Conservation (phyloP, 257 asterid genomes). For the Linaria vulgaris region DNA sequence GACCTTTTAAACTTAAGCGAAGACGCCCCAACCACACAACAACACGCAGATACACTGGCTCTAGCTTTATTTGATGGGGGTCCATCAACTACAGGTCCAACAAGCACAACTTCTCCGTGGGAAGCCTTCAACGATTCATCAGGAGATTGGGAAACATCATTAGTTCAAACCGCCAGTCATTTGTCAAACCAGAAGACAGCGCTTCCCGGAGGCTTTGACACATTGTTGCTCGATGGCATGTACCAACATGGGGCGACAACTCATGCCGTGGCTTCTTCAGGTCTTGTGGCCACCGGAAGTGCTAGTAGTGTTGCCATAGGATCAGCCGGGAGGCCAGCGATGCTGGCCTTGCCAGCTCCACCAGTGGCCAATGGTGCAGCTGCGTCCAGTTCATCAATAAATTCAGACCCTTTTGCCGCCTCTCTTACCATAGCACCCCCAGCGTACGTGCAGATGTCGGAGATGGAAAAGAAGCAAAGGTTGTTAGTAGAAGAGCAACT, state of each 20-base stretch:
- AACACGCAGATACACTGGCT: slow-evolving; percentile 66
- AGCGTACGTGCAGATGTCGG: slow-evolving; percentile 87
- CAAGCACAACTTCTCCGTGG: slow-evolving; percentile 58
- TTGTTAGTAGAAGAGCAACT: slow-evolving; percentile 70
- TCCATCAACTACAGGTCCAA: slow-evolving; percentile 32
- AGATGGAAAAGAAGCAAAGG: slow-evolving; percentile 84
- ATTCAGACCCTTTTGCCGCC: slow-evolving; percentile 67
- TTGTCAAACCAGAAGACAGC: slow-evolving; percentile 65
- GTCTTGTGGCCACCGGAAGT: slow-evolving; percentile 72
- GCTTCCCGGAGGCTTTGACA: slow-evolving; percentile 69
- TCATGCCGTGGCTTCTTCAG: slow-evolving; percentile 64
- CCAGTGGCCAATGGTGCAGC: slow-evolving; percentile 46
- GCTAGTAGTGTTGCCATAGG: slow-evolving; percentile 88
- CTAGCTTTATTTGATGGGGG: slow-evolving; percentile 73
- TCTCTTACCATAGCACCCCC: slow-evolving; percentile 77
- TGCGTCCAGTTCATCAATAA: slow-evolving; percentile 15
- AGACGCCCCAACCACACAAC: slow-evolving; percentile 54
- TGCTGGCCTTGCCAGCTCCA: slow-evolving; percentile 90
- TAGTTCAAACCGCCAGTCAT: slow-evolving; percentile 76
- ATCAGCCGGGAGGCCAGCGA: slow-evolving; percentile 83
- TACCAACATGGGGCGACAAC: slow-evolving; percentile 68
- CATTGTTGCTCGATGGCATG: slow-evolving; percentile 77
- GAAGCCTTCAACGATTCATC: slow-evolving; percentile 67
- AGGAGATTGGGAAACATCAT: slow-evolving; percentile 80
- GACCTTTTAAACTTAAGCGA: slow-evolving; percentile 72